Evolutionary conservation across 2,329 filamentous ascomycete species (phyloP), one percentile per base, ranked within the genome.

Genomic region (Phialophora chinensis): DNA sequence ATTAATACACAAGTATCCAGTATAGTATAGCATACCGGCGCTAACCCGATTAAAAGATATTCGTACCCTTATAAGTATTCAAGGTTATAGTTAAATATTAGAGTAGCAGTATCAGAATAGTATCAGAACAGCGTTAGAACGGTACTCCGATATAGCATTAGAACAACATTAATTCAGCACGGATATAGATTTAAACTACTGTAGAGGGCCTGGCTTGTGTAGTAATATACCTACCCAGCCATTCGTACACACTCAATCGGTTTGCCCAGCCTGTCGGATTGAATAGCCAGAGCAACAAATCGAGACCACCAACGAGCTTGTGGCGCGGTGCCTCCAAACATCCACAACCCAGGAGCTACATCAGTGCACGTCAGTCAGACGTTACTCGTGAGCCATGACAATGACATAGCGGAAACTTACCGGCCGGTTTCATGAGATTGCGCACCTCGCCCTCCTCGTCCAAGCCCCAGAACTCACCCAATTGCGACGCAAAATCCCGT

Each of bases 261-360:
- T 42, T 58, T 69, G 17, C 73, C 73, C 53, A 70, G 23, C 5
- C 73, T 53, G 53, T 66, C 64, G 3, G 75, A 79, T 72, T 81
- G 79, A 35, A 84, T 79, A 69, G 82, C 79, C 73, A 84, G 65
- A 10, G 82, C 81, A 42, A 84, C 59, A 29, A 83, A 78, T 31
- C 79, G 75, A 12, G 79, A 80, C 65, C 76, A 80, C 66, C 77
- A 75, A 44, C 82, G 75, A 3, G 76, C 75, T 52, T 79, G 73
- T 1, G 76, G 75, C 4, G 79, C 72, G 60, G 80, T 79, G 0
- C 82, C 82, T 3, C 81, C 82, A 65, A 78, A 77, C 67, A 81
- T 82, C 78, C 80, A 84, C 8, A 84, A 60, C 35, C 62, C 69
- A 0, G 73, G 73, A 64, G 75, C 74, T 75, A 55, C n/a, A 55